phyloP scores from a whole-genome alignment of 345 rosid species.

The Theobroma cacao region DNA sequence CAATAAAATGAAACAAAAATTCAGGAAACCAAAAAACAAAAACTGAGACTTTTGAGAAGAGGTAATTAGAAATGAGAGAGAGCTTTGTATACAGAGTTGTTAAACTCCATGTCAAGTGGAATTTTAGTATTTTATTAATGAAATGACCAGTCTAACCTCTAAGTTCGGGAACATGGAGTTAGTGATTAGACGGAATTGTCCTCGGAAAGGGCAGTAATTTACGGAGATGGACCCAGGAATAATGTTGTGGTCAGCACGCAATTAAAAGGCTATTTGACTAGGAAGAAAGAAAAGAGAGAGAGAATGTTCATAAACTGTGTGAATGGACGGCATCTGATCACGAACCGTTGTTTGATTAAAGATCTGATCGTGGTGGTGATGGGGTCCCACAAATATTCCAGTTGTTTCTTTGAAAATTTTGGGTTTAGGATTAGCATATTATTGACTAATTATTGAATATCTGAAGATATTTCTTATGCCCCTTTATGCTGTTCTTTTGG shows the following conservation, averaged over 20 bases:
- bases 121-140: not conserved
- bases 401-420: not conserved
- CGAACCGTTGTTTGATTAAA: not conserved
- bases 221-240: not conserved
- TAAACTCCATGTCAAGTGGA: not conserved
- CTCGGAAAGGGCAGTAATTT: not conserved
- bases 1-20: not conserved
- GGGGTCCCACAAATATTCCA: not conserved
- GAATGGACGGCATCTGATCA: constrained; percentile 19
- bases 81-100: not conserved
- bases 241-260: constrained; percentile 29
- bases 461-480: no score
- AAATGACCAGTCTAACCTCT: constrained; percentile 23
- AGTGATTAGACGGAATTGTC: constrained; percentile 10
- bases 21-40: no score
- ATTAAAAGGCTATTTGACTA: constrained; percentile 20
- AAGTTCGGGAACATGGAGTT: no score
- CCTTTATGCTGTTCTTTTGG: no score
- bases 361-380: not conserved
- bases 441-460: not conserved
- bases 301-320: no score
- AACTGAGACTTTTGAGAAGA: not conserved
- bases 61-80: not conserved
- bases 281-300: no score
- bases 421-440: no score